Evolutionary conservation across 441 rosid species (phyloP), one percentile per base, ranked within the genome.

Genomic region (Erodium chrysanthum): DNA sequence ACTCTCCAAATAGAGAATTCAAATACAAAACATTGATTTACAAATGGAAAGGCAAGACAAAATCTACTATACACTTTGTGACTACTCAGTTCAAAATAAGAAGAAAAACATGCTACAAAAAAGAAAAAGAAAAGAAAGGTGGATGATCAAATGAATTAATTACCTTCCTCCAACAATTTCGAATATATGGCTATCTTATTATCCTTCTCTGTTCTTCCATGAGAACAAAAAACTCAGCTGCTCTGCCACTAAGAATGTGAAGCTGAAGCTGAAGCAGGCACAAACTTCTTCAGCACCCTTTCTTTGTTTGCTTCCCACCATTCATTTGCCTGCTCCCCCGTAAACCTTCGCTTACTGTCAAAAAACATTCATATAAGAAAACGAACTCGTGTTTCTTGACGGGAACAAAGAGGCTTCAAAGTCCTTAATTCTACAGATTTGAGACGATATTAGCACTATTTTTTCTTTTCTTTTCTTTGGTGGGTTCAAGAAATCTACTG

Each of bases 271-370:
- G 29, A 25, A 1, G 5, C 21, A 15, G 22, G 58, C 9, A 50
- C 58, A 50, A 14, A 50, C 58, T 18, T 50, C 20, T 17, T 50
- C 9, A 50, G 58, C 18, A 93, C 97, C 76, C 96, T 82, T 68
- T 82, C 86, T 68, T 92, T 82, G 81, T 93, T 93, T 77, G 88
- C 95, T 63, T 95, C 86, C 98, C 98, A 93, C 98, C 98, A 89
- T 68, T 83, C 85, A 70, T 91, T 97, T 1, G 98, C 97, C 79
- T 93, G 90, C 71, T 88, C 85, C 85, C 89, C 97, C 50, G 86
- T 89, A 78, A 93, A 89, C 68, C 87, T 80, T 81, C 84, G 89
- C 31, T 88, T 90, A 77, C 96, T 91, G 74, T 59, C 23, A 50
- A 50, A 15, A 18, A 15, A 17, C 18, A 48, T 15, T 48, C n/a